A percentile compares a stretch with the other conserved stretches of the same genome.
phyloP scores from a whole-genome alignment of 106 monocot species.

The Xerophyta viscosa region DNA sequence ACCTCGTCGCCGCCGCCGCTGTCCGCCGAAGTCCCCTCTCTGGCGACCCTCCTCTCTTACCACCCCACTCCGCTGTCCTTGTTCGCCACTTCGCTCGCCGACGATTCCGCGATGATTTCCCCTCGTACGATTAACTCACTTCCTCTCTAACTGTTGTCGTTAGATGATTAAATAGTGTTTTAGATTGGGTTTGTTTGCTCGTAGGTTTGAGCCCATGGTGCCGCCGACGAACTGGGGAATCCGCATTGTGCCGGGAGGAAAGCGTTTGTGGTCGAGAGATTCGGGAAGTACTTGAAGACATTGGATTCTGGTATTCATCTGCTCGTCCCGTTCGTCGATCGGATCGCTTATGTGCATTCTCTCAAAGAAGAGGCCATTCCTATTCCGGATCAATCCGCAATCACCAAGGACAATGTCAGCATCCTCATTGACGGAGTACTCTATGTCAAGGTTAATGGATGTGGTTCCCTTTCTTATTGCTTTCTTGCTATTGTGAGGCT shows the following conservation, averaged over 20 bases:
- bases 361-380: conserved; percentile 95
- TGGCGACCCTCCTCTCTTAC: neutral
- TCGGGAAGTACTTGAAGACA: conserved; percentile 65
- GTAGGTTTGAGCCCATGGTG: conserved; percentile 25
- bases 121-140: conserved; percentile 5
- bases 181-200: too few relatives aligned
- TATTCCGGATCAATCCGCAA: conserved; percentile 84
- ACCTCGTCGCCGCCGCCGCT: too few relatives aligned
- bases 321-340: conserved; percentile 59
- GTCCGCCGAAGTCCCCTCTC: too few relatives aligned
- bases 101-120: conserved; percentile 21
- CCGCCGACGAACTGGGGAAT: conserved; percentile 63
- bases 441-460: conserved; percentile 53
- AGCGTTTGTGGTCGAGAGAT: conserved; percentile 61
- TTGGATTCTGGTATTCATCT: conserved; percentile 67
- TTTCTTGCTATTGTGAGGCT: too few relatives aligned
- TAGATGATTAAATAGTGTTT: conserved; percentile 10
- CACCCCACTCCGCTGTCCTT: conserved; percentile 1
- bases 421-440: conserved; percentile 85
- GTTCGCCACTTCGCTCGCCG: conserved; percentile 12
- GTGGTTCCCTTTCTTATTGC: too few relatives aligned
- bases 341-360: conserved; percentile 91
- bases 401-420: conserved; percentile 95
- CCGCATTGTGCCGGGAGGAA: conserved; percentile 71
- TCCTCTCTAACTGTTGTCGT: neutral